Evolutionary conservation across 169 alveolate genomes (phyloP).

Genomic region (Plasmodium berghei): DNA sequence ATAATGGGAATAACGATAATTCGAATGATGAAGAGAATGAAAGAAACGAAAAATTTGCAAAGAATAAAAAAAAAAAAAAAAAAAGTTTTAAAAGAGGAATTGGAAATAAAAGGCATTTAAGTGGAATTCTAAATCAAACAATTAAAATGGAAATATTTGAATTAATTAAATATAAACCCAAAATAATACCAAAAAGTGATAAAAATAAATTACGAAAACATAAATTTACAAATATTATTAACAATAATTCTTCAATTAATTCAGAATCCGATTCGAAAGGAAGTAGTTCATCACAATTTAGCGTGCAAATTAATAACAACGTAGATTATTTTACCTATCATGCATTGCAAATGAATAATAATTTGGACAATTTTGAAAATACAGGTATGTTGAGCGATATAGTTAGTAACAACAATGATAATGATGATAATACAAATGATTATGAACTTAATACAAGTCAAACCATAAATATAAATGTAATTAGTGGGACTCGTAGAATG

Average conservation of each 20-base stretch:
- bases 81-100: constrained; percentile 1
- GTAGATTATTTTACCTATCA: constrained; percentile 1
- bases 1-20: neutral
- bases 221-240: neutral
- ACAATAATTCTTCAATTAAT: constrained; percentile 8
- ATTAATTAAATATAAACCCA: neutral
- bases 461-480: neutral
- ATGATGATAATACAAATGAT: constrained; percentile 7
- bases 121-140: constrained; percentile 65
- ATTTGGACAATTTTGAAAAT: neutral
- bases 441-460: constrained; percentile 4
- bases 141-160: constrained; percentile 57
- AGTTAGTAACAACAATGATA: neutral
- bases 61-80: constrained; percentile 14
- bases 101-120: constrained; percentile 20
- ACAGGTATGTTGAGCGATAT: neutral
- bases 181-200: neutral
- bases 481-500: too few relatives aligned
- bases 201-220: neutral
- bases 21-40: neutral
- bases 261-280: constrained; percentile 5
- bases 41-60: neutral
- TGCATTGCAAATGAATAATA: neutral
- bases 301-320: neutral
- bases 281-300: constrained; percentile 1